Evolutionary conservation across 345 rosid genomes (phyloP).

Genomic region (Arabidopsis arenosa): DNA sequence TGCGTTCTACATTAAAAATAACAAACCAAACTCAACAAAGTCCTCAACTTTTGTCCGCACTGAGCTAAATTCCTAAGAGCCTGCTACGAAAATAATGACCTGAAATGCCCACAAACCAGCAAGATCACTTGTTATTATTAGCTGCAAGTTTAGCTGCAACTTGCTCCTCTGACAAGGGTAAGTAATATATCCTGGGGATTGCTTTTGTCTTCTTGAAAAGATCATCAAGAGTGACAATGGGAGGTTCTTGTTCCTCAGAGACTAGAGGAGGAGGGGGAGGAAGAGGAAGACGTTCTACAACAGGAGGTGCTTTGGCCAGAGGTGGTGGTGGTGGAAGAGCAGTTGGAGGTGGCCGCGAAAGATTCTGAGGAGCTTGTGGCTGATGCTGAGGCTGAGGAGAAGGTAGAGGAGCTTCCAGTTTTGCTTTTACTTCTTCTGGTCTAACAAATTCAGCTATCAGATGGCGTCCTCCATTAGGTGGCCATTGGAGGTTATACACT

Average conservation of each 20-base stretch:
- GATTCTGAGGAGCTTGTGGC: slow-evolving; percentile 57
- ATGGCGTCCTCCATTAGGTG: slow-evolving; percentile 89
- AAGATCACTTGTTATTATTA: slow-evolving; percentile 39
- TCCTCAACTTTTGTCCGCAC: slow-evolving; percentile 38
- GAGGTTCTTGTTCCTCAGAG: slow-evolving; percentile 74
- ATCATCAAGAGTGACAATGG: slow-evolving; percentile 89
- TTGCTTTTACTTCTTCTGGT: slow-evolving; percentile 74
- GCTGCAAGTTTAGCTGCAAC: slow-evolving; percentile 79
- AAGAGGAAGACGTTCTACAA: slow-evolving; percentile 60
- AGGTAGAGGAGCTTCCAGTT: slow-evolving; percentile 66
- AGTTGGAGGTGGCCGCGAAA: slow-evolving; percentile 49
- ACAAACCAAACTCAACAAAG: slow-evolving; percentile 42
- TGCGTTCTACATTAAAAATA: slow-evolving; percentile 40
- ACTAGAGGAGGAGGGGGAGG: slow-evolving; percentile 62
- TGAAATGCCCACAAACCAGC: slow-evolving; percentile 12
- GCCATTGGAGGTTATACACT: slow-evolving; percentile 93
- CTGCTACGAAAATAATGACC: slow-evolving; percentile 39
- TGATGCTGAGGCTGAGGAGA: slow-evolving; percentile 55
- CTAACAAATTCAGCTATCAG: slow-evolving; percentile 88
- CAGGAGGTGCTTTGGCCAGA: slow-evolving; percentile 52
- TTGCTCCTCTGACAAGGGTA: slow-evolving; percentile 90
- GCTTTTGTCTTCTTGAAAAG: slow-evolving; percentile 94
- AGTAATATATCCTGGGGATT: slow-evolving; percentile 92
- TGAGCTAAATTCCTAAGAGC: slow-evolving; percentile 39
- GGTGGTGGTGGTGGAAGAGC: slow-evolving; percentile 74